Evolutionary conservation across 208 protist genomes (phyloP).

Genomic region (Leishmania amazonensis): DNA sequence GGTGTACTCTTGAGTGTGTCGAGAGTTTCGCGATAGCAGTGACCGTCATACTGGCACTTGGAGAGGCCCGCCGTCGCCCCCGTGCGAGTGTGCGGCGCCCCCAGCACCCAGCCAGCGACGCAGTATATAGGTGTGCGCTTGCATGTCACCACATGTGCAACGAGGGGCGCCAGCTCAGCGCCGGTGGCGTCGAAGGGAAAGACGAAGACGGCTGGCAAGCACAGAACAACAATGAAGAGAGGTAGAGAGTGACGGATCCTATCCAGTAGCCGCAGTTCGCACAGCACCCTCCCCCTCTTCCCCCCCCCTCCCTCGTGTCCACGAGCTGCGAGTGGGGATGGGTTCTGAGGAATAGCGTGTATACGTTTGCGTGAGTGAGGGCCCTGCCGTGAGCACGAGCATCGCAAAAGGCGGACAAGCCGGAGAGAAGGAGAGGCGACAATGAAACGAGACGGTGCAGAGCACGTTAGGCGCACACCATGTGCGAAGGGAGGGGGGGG

Average conservation of each 20-base stretch:
- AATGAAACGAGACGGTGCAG: not conserved
- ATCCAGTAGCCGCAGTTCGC: not conserved
- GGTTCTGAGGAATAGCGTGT: not conserved
- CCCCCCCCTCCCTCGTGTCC: too few relatives aligned
- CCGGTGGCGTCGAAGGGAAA: not conserved
- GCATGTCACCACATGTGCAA: not conserved
- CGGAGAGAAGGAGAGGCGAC: not conserved
- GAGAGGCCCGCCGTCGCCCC: not conserved
- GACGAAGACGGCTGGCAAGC: not conserved
- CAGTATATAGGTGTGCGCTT: not conserved
- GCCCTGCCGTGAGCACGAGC: not conserved
- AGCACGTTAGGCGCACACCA: not conserved
- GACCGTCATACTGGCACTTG: constrained; percentile 40
- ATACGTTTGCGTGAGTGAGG: not conserved
- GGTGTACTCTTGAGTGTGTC: constrained; percentile 30
- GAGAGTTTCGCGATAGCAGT: constrained; percentile 48
- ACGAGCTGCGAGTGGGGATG: not conserved
- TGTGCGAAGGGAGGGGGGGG: not conserved
- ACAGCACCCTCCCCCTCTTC: too few relatives aligned
- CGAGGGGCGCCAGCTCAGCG: not conserved
- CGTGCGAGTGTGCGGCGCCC: not conserved
- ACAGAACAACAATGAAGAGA: not conserved
- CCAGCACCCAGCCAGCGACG: not conserved
- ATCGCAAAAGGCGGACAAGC: not conserved
- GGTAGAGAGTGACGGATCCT: not conserved